These are phyloP conservation scores for Backusella morwellensis DNA, from an alignment of 192 early-diverging fungal species.

Conservation along the genomic window DNA sequence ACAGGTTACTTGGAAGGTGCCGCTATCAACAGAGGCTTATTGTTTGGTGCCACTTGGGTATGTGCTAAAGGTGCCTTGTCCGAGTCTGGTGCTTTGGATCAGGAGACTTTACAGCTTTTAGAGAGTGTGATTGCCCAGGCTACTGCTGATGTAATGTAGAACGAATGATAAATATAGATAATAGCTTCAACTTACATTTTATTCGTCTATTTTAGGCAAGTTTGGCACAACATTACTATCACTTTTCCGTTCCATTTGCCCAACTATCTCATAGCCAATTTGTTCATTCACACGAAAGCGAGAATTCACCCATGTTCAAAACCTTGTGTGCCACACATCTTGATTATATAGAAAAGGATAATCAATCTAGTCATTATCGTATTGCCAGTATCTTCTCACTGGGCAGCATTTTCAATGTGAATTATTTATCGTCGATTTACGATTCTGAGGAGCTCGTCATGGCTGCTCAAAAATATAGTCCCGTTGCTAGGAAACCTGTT, in stretches of 20 bases:
- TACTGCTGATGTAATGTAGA: constrained; percentile 17
- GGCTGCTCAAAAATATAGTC: background rate
- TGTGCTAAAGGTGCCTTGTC: constrained; percentile 10
- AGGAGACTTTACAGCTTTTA: constrained; percentile 24
- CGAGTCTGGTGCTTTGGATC: background rate
- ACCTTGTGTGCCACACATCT: constrained; percentile 10
- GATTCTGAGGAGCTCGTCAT: constrained; percentile 4
- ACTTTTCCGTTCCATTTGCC: constrained; percentile 28
- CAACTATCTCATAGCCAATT: constrained; percentile 9
- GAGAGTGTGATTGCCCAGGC: constrained; percentile 15
- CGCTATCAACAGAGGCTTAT: background rate
- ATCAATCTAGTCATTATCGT: constrained; percentile 14
- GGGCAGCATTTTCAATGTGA: constrained; percentile 29
- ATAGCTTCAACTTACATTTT: background rate
- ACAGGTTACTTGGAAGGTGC: background rate
- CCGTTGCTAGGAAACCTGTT: background rate
- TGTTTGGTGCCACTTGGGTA: constrained; percentile 23
- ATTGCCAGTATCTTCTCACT: constrained; percentile 24
- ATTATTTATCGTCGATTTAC: background rate
- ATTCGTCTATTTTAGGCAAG: constrained; percentile 13
- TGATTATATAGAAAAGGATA: constrained; percentile 11
- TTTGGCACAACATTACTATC: constrained; percentile 20
- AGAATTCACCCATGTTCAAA: constrained; percentile 10
- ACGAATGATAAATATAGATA: background rate
- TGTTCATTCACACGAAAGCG: background rate